Evolutionary conservation across 495 filamentous ascomycete genomes (phyloP).

Genomic region (Penicillium simplicissimum): DNA sequence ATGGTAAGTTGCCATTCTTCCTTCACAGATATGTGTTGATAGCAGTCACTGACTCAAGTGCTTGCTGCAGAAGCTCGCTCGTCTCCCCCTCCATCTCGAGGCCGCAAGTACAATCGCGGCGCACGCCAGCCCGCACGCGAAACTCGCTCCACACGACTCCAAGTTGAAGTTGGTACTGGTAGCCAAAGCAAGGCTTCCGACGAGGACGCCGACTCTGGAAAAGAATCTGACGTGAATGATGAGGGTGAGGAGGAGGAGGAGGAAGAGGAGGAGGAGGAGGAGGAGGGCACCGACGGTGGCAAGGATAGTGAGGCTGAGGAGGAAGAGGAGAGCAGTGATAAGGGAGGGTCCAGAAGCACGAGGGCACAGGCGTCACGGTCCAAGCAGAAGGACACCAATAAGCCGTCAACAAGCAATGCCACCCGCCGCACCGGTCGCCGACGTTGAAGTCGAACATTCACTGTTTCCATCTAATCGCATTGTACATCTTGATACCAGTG

Average conservation of each 20-base stretch:
- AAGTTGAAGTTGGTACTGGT: constrained; percentile 40
- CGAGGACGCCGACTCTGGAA: constrained; percentile 43
- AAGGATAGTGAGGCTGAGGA: constrained; percentile 27
- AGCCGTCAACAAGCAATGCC: constrained; percentile 28
- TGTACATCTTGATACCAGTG: constrained; percentile 32
- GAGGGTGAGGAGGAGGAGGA: constrained; percentile 40
- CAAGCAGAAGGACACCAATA: constrained; percentile 40
- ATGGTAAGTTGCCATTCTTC: constrained; percentile 37
- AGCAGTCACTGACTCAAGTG: constrained; percentile 11
- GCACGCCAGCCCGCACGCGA: constrained; percentile 40
- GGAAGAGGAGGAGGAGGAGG: not conserved
- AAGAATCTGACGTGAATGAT: constrained; percentile 43
- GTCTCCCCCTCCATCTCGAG: constrained; percentile 50
- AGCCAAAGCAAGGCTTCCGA: constrained; percentile 35
- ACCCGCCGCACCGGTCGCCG: constrained; percentile 42
- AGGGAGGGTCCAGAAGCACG: constrained; percentile 43
- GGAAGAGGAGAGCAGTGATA: constrained; percentile 38
- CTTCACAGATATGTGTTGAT: not conserved
- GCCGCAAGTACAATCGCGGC: constrained; percentile 41
- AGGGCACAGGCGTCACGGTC: constrained; percentile 41
- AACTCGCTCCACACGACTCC: constrained; percentile 45
- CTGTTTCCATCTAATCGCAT: constrained; percentile 1
- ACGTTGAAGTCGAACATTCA: constrained; percentile 23
- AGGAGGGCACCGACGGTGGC: constrained; percentile 19
- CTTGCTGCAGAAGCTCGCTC: constrained; percentile 45